A percentile compares a stretch with the other conserved stretches of the same genome.
Conservation (phyloP, 108 stramenopile genomes). For the Discostella stelligeroides region DNA sequence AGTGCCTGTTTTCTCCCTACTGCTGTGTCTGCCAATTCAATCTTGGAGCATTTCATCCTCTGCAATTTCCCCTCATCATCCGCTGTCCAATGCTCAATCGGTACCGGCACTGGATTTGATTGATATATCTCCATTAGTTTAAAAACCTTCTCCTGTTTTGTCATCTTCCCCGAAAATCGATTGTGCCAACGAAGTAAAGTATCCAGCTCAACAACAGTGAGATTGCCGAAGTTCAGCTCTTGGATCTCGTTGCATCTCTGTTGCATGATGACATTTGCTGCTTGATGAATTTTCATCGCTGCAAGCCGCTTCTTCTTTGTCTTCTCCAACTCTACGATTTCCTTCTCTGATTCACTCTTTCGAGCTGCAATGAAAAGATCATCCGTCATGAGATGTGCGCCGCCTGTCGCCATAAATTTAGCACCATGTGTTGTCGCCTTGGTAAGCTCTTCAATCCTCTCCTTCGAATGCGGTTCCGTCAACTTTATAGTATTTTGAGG, state of each 20-base stretch:
- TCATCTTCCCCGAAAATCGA: neutral
- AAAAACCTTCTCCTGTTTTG: neutral
- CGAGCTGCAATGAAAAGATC: constrained; percentile 24
- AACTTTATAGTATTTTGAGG: neutral
- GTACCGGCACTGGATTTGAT: neutral
- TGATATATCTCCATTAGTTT: neutral
- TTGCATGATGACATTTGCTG: no score
- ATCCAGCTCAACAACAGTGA: neutral
- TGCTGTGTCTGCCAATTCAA: neutral
- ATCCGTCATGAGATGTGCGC: constrained; percentile 11
- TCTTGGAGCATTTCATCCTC: neutral
- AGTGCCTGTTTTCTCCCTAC: no score
- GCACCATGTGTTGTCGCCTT: constrained; percentile 13
- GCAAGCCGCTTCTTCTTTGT: no score
- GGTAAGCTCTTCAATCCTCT: constrained; percentile 6
- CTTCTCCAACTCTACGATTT: no score
- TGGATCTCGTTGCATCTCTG: neutral
- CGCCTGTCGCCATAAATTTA: constrained; percentile 10
- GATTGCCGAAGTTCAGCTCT: neutral
- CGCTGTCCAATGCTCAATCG: neutral
- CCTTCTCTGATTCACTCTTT: no score
- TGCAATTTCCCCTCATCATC: constrained; percentile 2
- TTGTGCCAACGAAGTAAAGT: neutral
- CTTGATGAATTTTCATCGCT: no score
- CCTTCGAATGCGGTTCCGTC: constrained; percentile 6